Evolutionary conservation across 805 yeast genomes (phyloP).

Genomic region (Pichia scutulata): DNA sequence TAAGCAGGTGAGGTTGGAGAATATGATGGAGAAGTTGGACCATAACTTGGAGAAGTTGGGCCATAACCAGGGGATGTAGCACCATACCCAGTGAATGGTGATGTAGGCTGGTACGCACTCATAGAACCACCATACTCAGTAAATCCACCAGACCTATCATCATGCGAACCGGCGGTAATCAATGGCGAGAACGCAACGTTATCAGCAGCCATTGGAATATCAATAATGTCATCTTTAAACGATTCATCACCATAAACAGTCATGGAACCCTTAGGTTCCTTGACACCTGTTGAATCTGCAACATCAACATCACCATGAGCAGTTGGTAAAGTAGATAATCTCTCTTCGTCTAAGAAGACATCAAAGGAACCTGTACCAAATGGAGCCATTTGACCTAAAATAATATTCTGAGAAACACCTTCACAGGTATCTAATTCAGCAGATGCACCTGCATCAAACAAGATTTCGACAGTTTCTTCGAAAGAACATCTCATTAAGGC

Average conservation of each 20-base stretch:
- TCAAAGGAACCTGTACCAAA: constrained; percentile 98
- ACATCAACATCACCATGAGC: constrained; percentile 33
- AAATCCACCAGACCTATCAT: constrained; percentile 72
- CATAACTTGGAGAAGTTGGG: constrained; percentile 41
- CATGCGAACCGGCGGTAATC: constrained; percentile 75
- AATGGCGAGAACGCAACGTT: constrained; percentile 88
- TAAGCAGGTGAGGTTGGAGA: constrained; percentile 72
- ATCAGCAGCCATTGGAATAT: constrained; percentile 37
- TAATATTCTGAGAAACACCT: constrained; percentile 97
- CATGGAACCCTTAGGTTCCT: constrained; percentile 68
- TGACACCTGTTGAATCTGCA: constrained; percentile 33
- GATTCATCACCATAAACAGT: constrained; percentile 81
- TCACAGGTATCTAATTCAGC: constrained; percentile 97
- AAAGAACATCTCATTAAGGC: constrained; percentile 99
- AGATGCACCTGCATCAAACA: constrained; percentile 95
- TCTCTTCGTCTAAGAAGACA: constrained; percentile 86
- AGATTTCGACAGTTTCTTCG: constrained; percentile 97
- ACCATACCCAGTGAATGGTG: constrained; percentile 44
- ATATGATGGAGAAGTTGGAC: constrained; percentile 55
- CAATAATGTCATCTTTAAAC: constrained; percentile 53
- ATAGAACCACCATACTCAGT: constrained; percentile 74
- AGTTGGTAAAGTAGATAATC: constrained; percentile 60
- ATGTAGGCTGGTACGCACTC: constrained; percentile 38
- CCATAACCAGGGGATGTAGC: constrained; percentile 41
- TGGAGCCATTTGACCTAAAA: constrained; percentile 97